phyloP scores from a whole-genome alignment of 1,284 basidiomycete genomes.

The Xerocomus minutiporus region DNA sequence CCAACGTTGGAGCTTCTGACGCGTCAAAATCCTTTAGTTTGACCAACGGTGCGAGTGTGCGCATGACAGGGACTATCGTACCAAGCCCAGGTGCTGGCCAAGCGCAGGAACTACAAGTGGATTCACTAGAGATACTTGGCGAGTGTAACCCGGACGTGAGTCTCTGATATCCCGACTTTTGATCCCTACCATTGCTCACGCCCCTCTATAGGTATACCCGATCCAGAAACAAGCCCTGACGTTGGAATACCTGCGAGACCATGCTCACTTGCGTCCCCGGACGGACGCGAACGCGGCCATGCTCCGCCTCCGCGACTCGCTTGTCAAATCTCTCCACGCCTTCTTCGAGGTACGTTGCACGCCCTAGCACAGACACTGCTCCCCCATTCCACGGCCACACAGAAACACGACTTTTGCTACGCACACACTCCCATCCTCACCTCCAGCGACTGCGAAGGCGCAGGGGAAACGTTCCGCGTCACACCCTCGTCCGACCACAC shows the following conservation, averaged over 20 bases:
- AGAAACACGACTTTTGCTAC: slow-evolving; percentile 77
- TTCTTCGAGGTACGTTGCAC: slow-evolving; percentile 64
- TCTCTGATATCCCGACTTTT: slow-evolving; percentile 1
- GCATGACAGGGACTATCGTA: slow-evolving; percentile 60
- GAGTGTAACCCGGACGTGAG: slow-evolving; percentile 70
- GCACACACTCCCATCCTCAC: slow-evolving; percentile 87
- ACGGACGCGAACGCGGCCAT: slow-evolving; percentile 68
- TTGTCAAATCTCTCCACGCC: slow-evolving; percentile 48
- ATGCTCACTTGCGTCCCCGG: slow-evolving; percentile 80
- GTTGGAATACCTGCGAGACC: slow-evolving; percentile 72
- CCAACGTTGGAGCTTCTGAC: slow-evolving; percentile 1
- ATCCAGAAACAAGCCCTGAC: slow-evolving; percentile 82
- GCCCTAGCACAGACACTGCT: not conserved
- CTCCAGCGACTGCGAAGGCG: slow-evolving; percentile 94
- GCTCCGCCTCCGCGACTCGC: slow-evolving; percentile 64
- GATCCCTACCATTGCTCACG: slow-evolving; percentile 8
- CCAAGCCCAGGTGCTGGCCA: slow-evolving; percentile 68
- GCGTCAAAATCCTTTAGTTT: slow-evolving; percentile 38
- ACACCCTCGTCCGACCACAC: slow-evolving; percentile 31
- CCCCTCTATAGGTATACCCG: slow-evolving; percentile 60
- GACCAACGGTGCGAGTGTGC: slow-evolving; percentile 71
- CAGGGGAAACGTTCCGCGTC: slow-evolving; percentile 87
- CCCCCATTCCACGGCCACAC: slow-evolving; percentile 6
- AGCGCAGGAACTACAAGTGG: slow-evolving; percentile 70
- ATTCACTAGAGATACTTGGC: slow-evolving; percentile 64